Base-by-base conservation (phyloP, 2,329 filamentous ascomycete species). In the Colletotrichum sp. region DNA sequence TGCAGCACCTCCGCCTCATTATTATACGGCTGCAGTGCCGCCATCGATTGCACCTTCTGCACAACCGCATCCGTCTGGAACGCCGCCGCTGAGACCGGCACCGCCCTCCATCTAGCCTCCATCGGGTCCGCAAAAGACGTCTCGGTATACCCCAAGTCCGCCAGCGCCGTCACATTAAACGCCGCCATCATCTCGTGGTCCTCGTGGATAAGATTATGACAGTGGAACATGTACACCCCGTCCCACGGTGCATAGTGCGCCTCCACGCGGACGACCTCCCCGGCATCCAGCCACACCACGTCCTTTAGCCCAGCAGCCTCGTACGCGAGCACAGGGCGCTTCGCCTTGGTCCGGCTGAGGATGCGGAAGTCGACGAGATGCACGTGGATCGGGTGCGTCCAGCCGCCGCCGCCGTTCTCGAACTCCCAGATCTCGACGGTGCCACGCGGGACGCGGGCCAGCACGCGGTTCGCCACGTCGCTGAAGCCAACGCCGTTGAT, bases 311-410 rank as follows among this genome's bases (percentile, higher is more conserved):
- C 90, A 1, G 85, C 87, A 3, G 84, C 82, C 81, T 92, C 91
- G 78, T 92, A 92, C 0, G 88, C 85, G 76, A 85, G 79, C 6
- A 92, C 86, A 15, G 79, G 80, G 5, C 86, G 84, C 24, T 65
- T 26, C 12, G 86, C 86, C 6, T 88, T 88, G 0, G 80, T 86
- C 21, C 90, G 88, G 9, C 83, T 85, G 26, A 91, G 78, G 44
- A 92, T 84, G 71, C 89, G 87, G 81, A 92, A 90, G 79, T 92
- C 90, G 64, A 93, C 87, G 2, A 92, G 85, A 79, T 92, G 91
- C 64, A 92, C 87, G 80, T 92, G 91, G 36, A 89, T 83, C 1
- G 90, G 90, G 78, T 92, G 90, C 3, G 87, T 86, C 81, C 88
- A 89, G 30, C 86, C 87, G 18, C 88, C 89, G 16, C 85, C 85